phyloP scores from a whole-genome alignment of 2,329 filamentous ascomycete genomes.

The Colletotrichum cuscutae region DNA sequence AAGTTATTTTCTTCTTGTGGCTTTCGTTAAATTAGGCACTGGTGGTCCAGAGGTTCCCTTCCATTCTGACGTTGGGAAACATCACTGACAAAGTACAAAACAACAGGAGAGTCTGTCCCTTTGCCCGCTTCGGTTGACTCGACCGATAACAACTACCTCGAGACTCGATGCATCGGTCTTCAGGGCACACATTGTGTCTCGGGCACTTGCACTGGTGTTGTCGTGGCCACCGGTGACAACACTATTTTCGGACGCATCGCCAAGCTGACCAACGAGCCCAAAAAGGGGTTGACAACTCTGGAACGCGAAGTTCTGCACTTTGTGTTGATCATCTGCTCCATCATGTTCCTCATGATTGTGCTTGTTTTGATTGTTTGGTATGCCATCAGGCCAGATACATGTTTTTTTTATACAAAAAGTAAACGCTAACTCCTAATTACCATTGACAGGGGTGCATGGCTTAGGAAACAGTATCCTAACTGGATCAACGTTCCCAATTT shows the following conservation, averaged over 20 bases:
- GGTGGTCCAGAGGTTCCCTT: no score
- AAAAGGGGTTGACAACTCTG: constrained; percentile 73
- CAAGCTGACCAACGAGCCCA: constrained; percentile 75
- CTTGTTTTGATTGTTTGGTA: constrained; percentile 75
- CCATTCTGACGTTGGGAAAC: fast-evolving
- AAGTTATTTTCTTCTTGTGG: constrained; percentile 34
- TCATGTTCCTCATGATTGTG: constrained; percentile 74
- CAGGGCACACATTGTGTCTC: constrained; percentile 84
- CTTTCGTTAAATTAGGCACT: neutral
- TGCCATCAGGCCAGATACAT: constrained; percentile 57
- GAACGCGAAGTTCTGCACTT: constrained; percentile 80
- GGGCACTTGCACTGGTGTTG: constrained; percentile 73
- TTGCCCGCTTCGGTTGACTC: constrained; percentile 72
- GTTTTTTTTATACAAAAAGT: constrained; percentile 31
- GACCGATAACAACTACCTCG: constrained; percentile 79
- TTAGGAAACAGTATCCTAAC: constrained; percentile 71
- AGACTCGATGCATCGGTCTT: constrained; percentile 79
- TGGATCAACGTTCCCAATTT: constrained; percentile 79
- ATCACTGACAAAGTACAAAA: neutral
- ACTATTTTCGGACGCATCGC: constrained; percentile 84
- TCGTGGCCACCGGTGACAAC: constrained; percentile 76
- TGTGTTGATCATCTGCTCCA: constrained; percentile 73
- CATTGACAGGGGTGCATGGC: constrained; percentile 69
- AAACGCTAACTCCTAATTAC: neutral
- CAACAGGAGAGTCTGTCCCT: constrained; percentile 70